These are phyloP conservation scores for Trichoderma gracile DNA, from an alignment of 2,329 filamentous ascomycete genomes.

Conservation along the genomic window DNA sequence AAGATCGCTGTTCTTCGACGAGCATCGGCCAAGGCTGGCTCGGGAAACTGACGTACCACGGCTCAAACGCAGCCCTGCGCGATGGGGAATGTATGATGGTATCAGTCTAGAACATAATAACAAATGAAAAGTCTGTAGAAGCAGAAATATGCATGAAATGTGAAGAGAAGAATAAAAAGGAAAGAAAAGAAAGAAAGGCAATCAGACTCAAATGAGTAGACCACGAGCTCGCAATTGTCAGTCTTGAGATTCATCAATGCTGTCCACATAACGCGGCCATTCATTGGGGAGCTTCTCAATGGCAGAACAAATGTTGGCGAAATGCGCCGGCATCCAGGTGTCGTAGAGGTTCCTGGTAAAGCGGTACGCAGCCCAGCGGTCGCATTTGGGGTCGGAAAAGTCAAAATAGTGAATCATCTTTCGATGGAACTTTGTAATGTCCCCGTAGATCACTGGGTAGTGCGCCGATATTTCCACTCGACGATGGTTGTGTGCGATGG, in stretches of 20 bases:
- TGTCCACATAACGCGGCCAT: not conserved
- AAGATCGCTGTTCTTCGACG: not conserved
- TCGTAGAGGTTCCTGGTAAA: slow-evolving; percentile 24
- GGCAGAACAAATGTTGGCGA: slow-evolving; percentile 24
- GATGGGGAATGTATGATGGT: too few relatives aligned
- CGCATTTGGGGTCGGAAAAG: slow-evolving; percentile 32
- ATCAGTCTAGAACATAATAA: too few relatives aligned
- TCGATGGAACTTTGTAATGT: slow-evolving; percentile 41
- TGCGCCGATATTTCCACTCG: slow-evolving; percentile 44
- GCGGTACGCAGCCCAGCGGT: slow-evolving; percentile 19
- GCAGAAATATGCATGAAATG: too few relatives aligned
- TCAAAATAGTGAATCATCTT: slow-evolving; percentile 40
- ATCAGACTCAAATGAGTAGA: too few relatives aligned
- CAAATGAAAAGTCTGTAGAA: too few relatives aligned
- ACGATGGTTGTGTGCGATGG: slow-evolving; percentile 39
- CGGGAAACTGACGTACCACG: too few relatives aligned
- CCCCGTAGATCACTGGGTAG: slow-evolving; percentile 42
- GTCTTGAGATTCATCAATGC: not conserved
- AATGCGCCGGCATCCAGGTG: slow-evolving; percentile 22
- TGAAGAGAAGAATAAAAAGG: too few relatives aligned
- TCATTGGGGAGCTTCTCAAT: slow-evolving; percentile 19
- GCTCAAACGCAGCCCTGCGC: too few relatives aligned
- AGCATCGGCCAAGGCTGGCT: not conserved
- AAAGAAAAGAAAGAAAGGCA: too few relatives aligned
- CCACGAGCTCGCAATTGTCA: not conserved